Conservation (phyloP, 2,329 filamentous ascomycete species). For the Diplodia sapinea region DNA sequence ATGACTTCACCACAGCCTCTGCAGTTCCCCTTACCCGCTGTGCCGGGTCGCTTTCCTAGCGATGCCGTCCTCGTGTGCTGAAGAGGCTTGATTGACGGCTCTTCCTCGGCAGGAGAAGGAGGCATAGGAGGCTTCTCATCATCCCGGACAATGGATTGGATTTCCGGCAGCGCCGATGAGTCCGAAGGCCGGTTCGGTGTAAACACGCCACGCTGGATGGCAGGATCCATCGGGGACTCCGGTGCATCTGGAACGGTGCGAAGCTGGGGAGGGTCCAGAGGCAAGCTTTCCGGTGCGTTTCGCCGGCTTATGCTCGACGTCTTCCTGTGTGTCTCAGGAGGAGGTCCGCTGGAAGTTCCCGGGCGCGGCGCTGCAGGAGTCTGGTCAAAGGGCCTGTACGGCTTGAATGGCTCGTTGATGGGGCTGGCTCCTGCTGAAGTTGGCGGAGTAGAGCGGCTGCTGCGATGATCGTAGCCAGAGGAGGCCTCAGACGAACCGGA, state of each 20-base stretch:
- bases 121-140: constrained; percentile 28
- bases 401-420: constrained; percentile 30
- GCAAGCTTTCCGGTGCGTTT: neutral
- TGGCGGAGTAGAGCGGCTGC: constrained; percentile 48
- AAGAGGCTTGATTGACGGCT: constrained; percentile 33
- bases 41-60: constrained; percentile 36
- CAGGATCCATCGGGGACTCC: constrained; percentile 50
- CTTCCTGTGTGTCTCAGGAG: constrained; percentile 36
- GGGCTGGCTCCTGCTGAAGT: constrained; percentile 42
- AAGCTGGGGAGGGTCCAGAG: constrained; percentile 34
- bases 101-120: constrained; percentile 26
- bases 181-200: constrained; percentile 35
- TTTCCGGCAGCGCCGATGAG: constrained; percentile 26
- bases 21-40: constrained; percentile 70
- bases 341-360: constrained; percentile 20
- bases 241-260: constrained; percentile 37
- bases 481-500: constrained; percentile 50
- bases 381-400: constrained; percentile 16
- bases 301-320: constrained; percentile 33
- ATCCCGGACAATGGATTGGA: constrained; percentile 18
- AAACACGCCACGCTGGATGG: constrained; percentile 45
- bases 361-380: neutral
- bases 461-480: constrained; percentile 41
- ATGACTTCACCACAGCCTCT: constrained; percentile 81
- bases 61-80: constrained; percentile 33